A percentile compares a stretch with the other conserved stretches of the same genome.
Conservation (phyloP, 208 protist species). For the Naegleria fowleri region DNA sequence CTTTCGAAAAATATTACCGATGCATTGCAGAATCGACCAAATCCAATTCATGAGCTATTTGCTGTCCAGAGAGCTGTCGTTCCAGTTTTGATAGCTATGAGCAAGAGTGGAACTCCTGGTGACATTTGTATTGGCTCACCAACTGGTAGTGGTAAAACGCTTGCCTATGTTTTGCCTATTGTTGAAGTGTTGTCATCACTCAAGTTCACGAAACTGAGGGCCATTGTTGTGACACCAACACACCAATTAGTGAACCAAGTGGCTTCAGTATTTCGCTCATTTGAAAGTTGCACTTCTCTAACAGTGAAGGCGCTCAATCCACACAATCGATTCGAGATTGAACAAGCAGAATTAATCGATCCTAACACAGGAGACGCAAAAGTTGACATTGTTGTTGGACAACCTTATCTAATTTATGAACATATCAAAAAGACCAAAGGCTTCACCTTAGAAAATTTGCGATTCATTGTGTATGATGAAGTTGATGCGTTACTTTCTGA, state of each 20-base stretch:
- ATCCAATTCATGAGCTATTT: not conserved
- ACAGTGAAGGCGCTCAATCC: not conserved
- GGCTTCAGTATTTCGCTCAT: not conserved
- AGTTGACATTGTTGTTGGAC: not conserved
- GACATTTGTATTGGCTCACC: constrained; percentile 23
- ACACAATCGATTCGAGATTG: not conserved
- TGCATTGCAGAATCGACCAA: not conserved
- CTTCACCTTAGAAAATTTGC: not conserved
- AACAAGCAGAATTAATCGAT: not conserved
- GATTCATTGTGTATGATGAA: constrained; percentile 11
- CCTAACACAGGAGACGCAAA: not conserved
- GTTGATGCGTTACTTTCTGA: not conserved
- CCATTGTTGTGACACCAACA: not conserved
- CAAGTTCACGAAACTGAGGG: not conserved
- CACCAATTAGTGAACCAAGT: not conserved
- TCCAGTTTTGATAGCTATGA: not conserved
- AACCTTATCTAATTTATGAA: not conserved
- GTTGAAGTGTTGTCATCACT: not conserved
- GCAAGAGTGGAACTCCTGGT: not conserved
- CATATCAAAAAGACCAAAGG: not conserved
- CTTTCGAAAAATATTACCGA: not conserved
- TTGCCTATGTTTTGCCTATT: constrained; percentile 4
- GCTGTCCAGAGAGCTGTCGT: constrained; percentile 14
- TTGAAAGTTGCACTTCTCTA: not conserved
- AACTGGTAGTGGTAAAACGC: constrained; percentile 16